These are phyloP conservation scores for Drechslerella dactyloides DNA, from an alignment of 2,329 filamentous ascomycete genomes.

Conservation along the genomic window DNA sequence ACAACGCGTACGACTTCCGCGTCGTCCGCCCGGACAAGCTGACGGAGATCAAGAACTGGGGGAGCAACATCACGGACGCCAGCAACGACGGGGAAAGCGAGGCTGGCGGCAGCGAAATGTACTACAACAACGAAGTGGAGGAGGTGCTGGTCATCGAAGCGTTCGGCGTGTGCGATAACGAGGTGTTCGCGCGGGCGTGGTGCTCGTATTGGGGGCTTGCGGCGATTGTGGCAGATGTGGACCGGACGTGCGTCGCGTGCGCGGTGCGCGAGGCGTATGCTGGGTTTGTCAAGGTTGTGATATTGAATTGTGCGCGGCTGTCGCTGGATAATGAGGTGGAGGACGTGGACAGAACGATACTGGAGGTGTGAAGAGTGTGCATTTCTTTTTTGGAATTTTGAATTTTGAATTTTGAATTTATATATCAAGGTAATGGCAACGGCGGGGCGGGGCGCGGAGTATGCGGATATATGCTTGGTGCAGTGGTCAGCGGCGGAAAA, in stretches of 20 bases:
- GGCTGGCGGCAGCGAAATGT: constrained; percentile 42
- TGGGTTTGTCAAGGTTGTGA: constrained; percentile 73
- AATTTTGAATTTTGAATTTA: background rate
- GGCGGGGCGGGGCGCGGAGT: too few species aligned
- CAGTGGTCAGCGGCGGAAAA: too few species aligned
- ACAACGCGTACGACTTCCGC: constrained; percentile 72
- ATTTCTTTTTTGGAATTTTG: background rate
- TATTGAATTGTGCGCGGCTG: constrained; percentile 63
- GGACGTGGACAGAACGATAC: constrained; percentile 61
- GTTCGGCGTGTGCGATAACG: constrained; percentile 75
- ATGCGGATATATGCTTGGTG: too few species aligned
- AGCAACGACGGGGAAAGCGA: constrained; percentile 48
- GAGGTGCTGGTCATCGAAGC: constrained; percentile 75
- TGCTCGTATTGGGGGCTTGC: constrained; percentile 76
- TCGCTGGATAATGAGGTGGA: constrained; percentile 59
- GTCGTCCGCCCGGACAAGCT: constrained; percentile 69
- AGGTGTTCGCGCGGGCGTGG: constrained; percentile 77
- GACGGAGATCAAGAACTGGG: constrained; percentile 72
- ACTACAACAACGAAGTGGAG: constrained; percentile 65
- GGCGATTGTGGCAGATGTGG: constrained; percentile 72
- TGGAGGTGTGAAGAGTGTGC: constrained; percentile 56
- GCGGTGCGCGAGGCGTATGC: constrained; percentile 78
- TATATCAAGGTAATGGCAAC: too few species aligned
- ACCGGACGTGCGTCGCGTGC: constrained; percentile 75
- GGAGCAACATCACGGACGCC: constrained; percentile 56